phyloP scores from a whole-genome alignment of 129 eudicot genomes.

The Rutidosis leptorrhynchoides region DNA sequence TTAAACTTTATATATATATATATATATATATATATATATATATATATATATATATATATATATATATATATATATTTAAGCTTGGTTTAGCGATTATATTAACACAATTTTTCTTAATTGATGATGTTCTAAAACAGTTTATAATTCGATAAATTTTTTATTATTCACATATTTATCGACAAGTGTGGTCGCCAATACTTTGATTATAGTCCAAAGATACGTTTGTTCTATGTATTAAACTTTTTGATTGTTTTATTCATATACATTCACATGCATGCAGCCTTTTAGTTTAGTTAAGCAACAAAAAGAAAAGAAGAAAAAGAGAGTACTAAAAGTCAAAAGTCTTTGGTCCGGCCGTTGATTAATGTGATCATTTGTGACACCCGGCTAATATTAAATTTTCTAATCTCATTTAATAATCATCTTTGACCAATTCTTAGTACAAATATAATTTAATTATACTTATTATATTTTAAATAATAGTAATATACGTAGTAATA shows the following conservation, averaged over 20 bases:
- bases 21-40: no score
- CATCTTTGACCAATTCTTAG: background rate
- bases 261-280: constrained; percentile 5
- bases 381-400: background rate
- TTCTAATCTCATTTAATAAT: background rate
- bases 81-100: background rate
- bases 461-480: background rate
- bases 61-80: no score
- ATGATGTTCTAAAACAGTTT: background rate
- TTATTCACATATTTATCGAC: background rate
- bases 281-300: background rate
- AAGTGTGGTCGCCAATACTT: background rate
- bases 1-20: no score
- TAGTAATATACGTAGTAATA: no score
- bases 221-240: background rate
- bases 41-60: no score
- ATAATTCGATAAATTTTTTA: background rate
- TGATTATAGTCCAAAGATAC: background rate
- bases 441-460: no score
- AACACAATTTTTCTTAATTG: no score
- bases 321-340: background rate
- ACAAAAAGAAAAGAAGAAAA: background rate
- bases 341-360: background rate
- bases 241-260: background rate
- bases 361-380: background rate